phyloP scores from a whole-genome alignment of 2,329 filamentous ascomycete species.

The Diaporthe batatas region DNA sequence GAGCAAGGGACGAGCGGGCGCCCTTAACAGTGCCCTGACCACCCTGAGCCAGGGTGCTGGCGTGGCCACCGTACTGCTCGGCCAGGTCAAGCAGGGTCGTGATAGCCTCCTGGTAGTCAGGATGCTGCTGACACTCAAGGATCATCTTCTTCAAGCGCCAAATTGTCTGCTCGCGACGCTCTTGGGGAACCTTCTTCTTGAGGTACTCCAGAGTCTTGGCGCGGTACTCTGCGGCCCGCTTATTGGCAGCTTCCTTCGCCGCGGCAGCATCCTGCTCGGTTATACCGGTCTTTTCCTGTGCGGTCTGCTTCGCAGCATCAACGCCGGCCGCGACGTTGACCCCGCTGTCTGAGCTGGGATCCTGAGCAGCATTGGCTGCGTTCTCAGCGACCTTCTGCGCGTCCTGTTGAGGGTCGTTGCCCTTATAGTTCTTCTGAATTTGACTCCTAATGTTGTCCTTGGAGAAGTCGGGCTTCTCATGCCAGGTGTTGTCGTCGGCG shows the following conservation, averaged over 20 bases:
- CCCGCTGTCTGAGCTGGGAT: conserved; percentile 58
- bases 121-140: conserved; percentile 94
- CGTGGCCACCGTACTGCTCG: conserved; percentile 86
- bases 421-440: conserved; percentile 72
- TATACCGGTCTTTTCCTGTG: conserved; percentile 69
- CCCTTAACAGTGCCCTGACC: conserved; percentile 78
- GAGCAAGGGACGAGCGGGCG: conserved; percentile 75
- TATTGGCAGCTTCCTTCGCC: conserved; percentile 59
- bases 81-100: conserved; percentile 86
- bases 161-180: conserved; percentile 91
- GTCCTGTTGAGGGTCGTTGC: conserved; percentile 68
- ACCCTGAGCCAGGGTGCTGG: conserved; percentile 73
- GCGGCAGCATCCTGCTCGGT: conserved; percentile 75
- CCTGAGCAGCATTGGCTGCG: conserved; percentile 67
- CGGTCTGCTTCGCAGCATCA: conserved; percentile 56
- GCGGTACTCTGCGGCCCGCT: conserved; percentile 56
- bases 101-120: conserved; percentile 93
- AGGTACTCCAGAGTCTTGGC: conserved; percentile 77
- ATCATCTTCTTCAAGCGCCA: conserved; percentile 98
- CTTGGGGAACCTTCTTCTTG: conserved; percentile 87
- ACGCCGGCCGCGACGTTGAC: conserved; percentile 65
- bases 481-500: conserved; percentile 93
- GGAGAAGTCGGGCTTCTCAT: conserved; percentile 84
- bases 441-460: conserved; percentile 78
- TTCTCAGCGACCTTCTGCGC: conserved; percentile 70